Evolutionary conservation across 805 yeast genomes (phyloP), one percentile per base, ranked within the genome.

Genomic region (Cyberlindnera samutprakarnensis): DNA sequence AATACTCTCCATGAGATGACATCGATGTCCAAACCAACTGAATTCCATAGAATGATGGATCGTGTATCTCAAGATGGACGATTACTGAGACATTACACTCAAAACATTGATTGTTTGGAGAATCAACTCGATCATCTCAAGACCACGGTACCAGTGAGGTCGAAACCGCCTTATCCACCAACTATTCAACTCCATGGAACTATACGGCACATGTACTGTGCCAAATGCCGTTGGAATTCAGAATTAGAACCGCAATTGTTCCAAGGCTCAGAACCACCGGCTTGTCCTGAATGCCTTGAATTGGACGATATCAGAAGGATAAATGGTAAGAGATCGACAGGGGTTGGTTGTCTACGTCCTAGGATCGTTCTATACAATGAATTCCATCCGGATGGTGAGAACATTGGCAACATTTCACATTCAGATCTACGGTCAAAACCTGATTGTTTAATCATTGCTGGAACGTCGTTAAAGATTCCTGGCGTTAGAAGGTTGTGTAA

Each of bases 131-230:
- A 68, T 2, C 42, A 64, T 37, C 51, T 78, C 33, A 54, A 55
- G 17, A 73, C 82, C 0, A 54, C 59, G 17, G 63, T 64, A 1
- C 82, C 83, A 2, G 56, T 77, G 19, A 56, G 49, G 23, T 43
- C 37, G 54, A 64, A 51, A 7, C 52, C 38, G 43, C 75, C 62
- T 23, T 66, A 51, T 49, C 84, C 75, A 37, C 70, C 51, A 48
- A 70, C 86, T 4, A 67, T 87, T 18, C 96, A 86, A 57, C 69
- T 92, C 17, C 96, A 87, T 56, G 96, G 96, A 0, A 77, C 85
- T 14, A 69, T 87, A 18, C 74, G 75, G 25, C 61, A 70, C 17
- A 74, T 90, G 59, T 71, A 74, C 32, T 87, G 96, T 49, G 69
- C 85, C 6, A 82, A 85, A 45, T 87, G 96, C 53, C 68, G 70